These are phyloP conservation scores for Cytospora leucostoma DNA, from an alignment of 2,329 filamentous ascomycete species.

Conservation along the genomic window DNA sequence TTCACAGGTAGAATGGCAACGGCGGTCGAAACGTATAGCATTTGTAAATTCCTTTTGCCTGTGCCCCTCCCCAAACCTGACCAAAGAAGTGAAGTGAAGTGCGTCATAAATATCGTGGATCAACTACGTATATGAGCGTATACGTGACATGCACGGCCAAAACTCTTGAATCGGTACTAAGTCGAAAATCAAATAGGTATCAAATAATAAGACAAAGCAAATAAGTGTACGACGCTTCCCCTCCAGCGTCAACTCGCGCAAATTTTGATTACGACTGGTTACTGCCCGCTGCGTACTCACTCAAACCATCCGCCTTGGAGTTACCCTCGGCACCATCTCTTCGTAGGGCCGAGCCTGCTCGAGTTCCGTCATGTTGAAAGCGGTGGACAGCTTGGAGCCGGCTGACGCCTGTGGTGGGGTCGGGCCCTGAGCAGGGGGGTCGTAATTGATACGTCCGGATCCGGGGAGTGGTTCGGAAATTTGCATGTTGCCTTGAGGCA, in stretches of 20 bases:
- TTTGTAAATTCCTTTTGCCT: neutral
- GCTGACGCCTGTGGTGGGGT: slow-evolving; percentile 30
- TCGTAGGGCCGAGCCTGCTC: slow-evolving; percentile 58
- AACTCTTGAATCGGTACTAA: slow-evolving; percentile 3
- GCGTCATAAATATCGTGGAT: slow-evolving; percentile 23
- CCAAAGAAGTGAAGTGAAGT: slow-evolving; percentile 5
- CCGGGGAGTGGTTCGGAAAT: slow-evolving; percentile 56
- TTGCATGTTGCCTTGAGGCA: slow-evolving; percentile 37
- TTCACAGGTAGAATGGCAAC: neutral
- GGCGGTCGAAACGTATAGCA: neutral
- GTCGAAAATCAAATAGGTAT: slow-evolving; percentile 23
- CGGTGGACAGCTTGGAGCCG: slow-evolving; percentile 22
- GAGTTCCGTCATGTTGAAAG: slow-evolving; percentile 42
- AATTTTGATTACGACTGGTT: slow-evolving; percentile 6
- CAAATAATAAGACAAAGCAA: slow-evolving; percentile 9
- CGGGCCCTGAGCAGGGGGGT: slow-evolving; percentile 41
- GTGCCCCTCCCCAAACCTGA: neutral
- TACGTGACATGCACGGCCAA: slow-evolving; percentile 15
- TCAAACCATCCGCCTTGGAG: slow-evolving; percentile 45
- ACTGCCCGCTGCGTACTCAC: neutral
- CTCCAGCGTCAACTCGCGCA: slow-evolving; percentile 1
- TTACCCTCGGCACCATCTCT: slow-evolving; percentile 56
- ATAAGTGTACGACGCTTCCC: slow-evolving; percentile 8
- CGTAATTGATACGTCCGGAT: slow-evolving; percentile 43
- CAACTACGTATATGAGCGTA: slow-evolving; percentile 21